Percentiles rank a stretch among this genome's conserved stretches.
Evolutionary conservation across 768 basidiomycete species (phyloP).

Genomic region (Boletus patriciae): DNA sequence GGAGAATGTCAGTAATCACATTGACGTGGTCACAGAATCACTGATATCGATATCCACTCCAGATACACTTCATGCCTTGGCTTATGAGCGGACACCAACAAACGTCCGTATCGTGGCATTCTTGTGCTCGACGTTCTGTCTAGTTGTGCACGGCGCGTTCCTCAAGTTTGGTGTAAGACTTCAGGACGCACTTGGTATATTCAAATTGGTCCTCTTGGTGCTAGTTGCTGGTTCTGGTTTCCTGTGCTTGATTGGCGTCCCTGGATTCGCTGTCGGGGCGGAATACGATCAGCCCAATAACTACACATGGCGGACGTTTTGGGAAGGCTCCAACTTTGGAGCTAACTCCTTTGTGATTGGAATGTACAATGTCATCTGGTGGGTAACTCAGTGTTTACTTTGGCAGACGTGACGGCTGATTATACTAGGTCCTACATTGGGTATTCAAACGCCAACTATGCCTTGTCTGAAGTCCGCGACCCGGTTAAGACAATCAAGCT

Average conservation of each 20-base stretch:
- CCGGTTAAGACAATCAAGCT: conserved; percentile 70
- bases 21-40: background rate
- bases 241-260: conserved; percentile 47
- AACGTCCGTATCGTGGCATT: conserved; percentile 56
- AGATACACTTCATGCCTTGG: conserved; percentile 63
- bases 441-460: conserved; percentile 75
- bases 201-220: conserved; percentile 58
- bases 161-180: conserved; percentile 57
- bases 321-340: conserved; percentile 59
- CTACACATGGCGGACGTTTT: conserved; percentile 58
- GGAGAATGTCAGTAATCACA: conserved; percentile 59
- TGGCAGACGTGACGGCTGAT: background rate
- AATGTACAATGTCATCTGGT: conserved; percentile 74
- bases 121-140: conserved; percentile 53
- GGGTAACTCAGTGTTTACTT: background rate
- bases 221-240: conserved; percentile 55
- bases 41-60: conserved; percentile 8
- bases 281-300: conserved; percentile 56
- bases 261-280: conserved; percentile 50
- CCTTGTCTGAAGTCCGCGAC: conserved; percentile 66
- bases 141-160: conserved; percentile 55
- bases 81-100: conserved; percentile 43
- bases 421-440: conserved; percentile 63
- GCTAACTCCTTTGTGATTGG: conserved; percentile 63
- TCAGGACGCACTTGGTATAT: conserved; percentile 61